Base-by-base conservation (phyloP, 2,329 filamentous ascomycete species). In the Paraphaeosphaeria minitans region DNA sequence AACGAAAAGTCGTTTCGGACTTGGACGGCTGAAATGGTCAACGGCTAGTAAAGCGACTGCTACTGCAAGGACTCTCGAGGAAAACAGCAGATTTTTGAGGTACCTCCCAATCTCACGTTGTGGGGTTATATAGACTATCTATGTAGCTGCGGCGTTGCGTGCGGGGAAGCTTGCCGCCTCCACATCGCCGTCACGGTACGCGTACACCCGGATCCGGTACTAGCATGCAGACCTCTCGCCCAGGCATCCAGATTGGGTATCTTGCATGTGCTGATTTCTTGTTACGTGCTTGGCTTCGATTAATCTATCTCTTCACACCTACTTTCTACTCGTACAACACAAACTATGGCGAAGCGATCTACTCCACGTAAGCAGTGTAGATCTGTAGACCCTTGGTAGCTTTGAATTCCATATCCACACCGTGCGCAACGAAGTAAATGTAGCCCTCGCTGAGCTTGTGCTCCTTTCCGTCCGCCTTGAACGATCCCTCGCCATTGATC, bases 391-490 rank as follows among this genome's bases (percentile, higher is more conserved):
- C 77, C 54, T 79, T 77, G 1, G 67, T 65, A 21, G 81, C 79
- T 53, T 74, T 72, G 48, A 84, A 78, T 46, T 82, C 77, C 13
- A 85, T 59, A 56, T 82, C 79, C 4, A 81, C 76, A 0, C 84
- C 85, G 2, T 85, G 84, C 1, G 84, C 87, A n/a, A 91, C 77
- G 71, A 89, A 91, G 69, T 82, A 91, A 12, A 90, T 84, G 63
- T 80, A 85, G 0, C 89, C 89, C 70, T 87, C 85, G 27, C 81
- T 82, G 47, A 90, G 58, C 31, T 84, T 78, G 57, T 84, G 78
- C 16, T 78, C 79, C 66, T 82, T 79, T 0, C 82, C 84, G 4
- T 84, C 80, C 0, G 81, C 83, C 58, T 78, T 80, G 80, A 91
- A 77, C 24, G 73, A 79, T 1, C 87, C 88, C 52, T 77, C 75